Conservation (phyloP, 805 yeast species). For the Spathaspora gorwiae region DNA sequence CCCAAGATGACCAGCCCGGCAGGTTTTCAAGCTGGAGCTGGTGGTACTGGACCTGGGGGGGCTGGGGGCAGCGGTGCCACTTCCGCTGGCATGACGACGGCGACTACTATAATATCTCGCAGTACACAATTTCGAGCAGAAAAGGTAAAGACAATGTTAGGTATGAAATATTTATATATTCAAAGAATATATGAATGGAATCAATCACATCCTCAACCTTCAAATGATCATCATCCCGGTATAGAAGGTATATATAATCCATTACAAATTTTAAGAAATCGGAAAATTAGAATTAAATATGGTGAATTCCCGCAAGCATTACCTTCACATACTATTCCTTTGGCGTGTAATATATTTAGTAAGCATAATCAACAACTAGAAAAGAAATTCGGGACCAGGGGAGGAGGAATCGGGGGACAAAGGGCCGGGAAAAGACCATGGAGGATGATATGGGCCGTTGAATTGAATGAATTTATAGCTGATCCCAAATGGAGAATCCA, state of each 20-base stretch:
- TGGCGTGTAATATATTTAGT: conserved; percentile 64
- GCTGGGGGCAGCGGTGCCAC: neutral
- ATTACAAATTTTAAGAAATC: conserved; percentile 71
- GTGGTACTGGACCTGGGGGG: too few relatives aligned
- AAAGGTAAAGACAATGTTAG: conserved; percentile 44
- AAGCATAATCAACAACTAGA: conserved; percentile 18
- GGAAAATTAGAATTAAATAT: conserved; percentile 52
- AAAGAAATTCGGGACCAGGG: neutral
- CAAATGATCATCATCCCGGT: conserved; percentile 37
- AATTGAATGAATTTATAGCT: conserved; percentile 50
- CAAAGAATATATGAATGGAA: conserved; percentile 35
- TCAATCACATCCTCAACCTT: conserved; percentile 10
- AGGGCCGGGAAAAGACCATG: conserved; percentile 16
- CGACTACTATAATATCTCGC: conserved; percentile 6
- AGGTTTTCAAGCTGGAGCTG: too few relatives aligned
- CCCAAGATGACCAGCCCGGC: neutral
- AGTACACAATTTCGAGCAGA: conserved; percentile 44
- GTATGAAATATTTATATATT: conserved; percentile 45
- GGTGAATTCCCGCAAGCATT: conserved; percentile 44
- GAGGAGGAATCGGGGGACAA: neutral
- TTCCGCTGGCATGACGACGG: too few relatives aligned
- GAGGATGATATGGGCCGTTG: conserved; percentile 61
- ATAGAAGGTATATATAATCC: conserved; percentile 78
- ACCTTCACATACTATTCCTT: conserved; percentile 46
- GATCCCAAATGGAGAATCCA: conserved; percentile 56